These are phyloP conservation scores for Tetracladium setigerum DNA, from an alignment of 495 filamentous ascomycete species.

Conservation along the genomic window DNA sequence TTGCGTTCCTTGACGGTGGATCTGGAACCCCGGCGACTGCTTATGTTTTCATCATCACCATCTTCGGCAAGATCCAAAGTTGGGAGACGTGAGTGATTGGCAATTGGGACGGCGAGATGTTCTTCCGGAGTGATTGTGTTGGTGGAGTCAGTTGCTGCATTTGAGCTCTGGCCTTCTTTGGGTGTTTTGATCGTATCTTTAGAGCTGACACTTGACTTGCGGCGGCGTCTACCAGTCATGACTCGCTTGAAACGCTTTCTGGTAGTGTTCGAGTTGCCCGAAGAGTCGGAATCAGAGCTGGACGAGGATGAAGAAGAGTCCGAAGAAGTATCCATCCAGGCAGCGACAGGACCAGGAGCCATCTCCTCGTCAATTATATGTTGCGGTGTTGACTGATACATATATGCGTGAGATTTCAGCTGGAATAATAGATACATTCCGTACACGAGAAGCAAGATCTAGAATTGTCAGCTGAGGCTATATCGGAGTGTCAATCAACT, in stretches of 20 bases:
- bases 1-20: slow-evolving; percentile 24
- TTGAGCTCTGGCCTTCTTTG: slow-evolving; percentile 10
- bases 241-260: slow-evolving; percentile 58
- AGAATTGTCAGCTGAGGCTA: not conserved
- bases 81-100: slow-evolving; percentile 8
- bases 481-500: slow-evolving; percentile 18
- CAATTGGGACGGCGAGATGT: not conserved
- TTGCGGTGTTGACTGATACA: slow-evolving; percentile 86
- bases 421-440: slow-evolving; percentile 83
- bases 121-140: slow-evolving; percentile 1
- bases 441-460: slow-evolving; percentile 74
- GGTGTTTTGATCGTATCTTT: slow-evolving; percentile 37
- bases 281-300: slow-evolving; percentile 56
- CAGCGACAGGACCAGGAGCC: slow-evolving; percentile 74
- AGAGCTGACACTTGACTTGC: slow-evolving; percentile 61
- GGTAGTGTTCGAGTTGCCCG: slow-evolving; percentile 55
- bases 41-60: slow-evolving; percentile 15
- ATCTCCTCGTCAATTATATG: slow-evolving; percentile 84
- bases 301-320: slow-evolving; percentile 52
- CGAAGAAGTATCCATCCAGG: slow-evolving; percentile 66
- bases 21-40: slow-evolving; percentile 14
- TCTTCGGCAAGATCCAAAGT: slow-evolving; percentile 18
- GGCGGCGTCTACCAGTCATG: slow-evolving; percentile 49
- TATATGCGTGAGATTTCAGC: slow-evolving; percentile 83
- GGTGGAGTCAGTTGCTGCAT: slow-evolving; percentile 8